Percentiles rank a stretch among this genome's conserved stretches.
phyloP scores from a whole-genome alignment of 768 basidiomycete species.

The Podaxis mareebaensis region DNA sequence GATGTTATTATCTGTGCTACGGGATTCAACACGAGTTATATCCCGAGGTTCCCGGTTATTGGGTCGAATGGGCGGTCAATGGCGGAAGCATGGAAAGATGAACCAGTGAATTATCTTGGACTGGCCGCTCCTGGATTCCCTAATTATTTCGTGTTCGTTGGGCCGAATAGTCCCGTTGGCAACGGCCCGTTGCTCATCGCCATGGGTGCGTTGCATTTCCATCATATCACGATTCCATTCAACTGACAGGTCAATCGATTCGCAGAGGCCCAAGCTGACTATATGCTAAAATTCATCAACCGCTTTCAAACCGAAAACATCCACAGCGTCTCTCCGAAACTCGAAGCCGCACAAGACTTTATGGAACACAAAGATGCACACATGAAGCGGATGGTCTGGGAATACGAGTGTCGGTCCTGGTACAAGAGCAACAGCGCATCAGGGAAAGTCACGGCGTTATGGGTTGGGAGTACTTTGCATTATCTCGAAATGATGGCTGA shows the following conservation, averaged over 20 bases:
- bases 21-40: constrained; percentile 32
- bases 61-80: constrained; percentile 26
- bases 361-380: constrained; percentile 29
- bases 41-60: constrained; percentile 30
- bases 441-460: constrained; percentile 30
- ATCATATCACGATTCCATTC: neutral
- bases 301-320: constrained; percentile 34
- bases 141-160: constrained; percentile 30
- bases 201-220: constrained; percentile 22
- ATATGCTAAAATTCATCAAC: constrained; percentile 29
- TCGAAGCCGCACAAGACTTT: constrained; percentile 32
- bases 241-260: neutral
- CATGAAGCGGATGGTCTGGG: constrained; percentile 31
- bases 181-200: constrained; percentile 27
- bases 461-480: constrained; percentile 33
- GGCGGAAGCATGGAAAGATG: constrained; percentile 28
- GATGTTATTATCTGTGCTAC: constrained; percentile 36
- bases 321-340: constrained; percentile 30
- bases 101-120: constrained; percentile 29
- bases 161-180: constrained; percentile 31
- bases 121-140: constrained; percentile 29
- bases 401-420: constrained; percentile 29
- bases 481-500: constrained; percentile 30
- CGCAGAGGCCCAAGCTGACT: constrained; percentile 30
- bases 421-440: constrained; percentile 27